Conservation (phyloP, 257 asterid genomes). For the Rauvolfia tetraphylla region DNA sequence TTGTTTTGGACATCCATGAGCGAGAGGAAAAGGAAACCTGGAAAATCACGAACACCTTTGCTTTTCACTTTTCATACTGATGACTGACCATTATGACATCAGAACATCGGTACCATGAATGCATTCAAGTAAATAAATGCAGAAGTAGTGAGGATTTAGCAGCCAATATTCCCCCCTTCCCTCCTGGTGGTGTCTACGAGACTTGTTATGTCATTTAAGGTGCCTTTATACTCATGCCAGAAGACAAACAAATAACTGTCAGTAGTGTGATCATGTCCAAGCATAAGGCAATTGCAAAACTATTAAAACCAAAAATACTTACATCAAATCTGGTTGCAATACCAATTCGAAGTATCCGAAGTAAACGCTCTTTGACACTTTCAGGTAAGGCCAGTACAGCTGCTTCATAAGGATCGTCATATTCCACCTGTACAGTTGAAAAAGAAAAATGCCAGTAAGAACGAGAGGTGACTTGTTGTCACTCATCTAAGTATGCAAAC, state of each 20-base stretch:
- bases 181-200: background rate
- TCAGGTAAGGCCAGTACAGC: conserved; percentile 74
- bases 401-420: conserved; percentile 74
- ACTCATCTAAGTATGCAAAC: background rate
- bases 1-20: background rate
- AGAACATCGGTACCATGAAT: background rate
- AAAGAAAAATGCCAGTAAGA: background rate
- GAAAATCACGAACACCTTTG: background rate
- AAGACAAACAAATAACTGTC: background rate
- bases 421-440: conserved; percentile 28
- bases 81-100: background rate
- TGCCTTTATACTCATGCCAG: background rate
- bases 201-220: background rate
- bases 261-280: background rate
- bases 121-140: background rate
- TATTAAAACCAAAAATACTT: conserved; percentile 23
- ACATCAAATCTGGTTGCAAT: conserved; percentile 90
- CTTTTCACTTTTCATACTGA: background rate
- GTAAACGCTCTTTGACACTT: conserved; percentile 79
- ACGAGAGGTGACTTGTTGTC: background rate
- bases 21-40: background rate
- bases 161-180: background rate
- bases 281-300: background rate
- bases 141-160: background rate
- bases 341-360: conserved; percentile 80